Evolutionary conservation across 331 rosid genomes (phyloP).

Genomic region (Arachis monticola): DNA sequence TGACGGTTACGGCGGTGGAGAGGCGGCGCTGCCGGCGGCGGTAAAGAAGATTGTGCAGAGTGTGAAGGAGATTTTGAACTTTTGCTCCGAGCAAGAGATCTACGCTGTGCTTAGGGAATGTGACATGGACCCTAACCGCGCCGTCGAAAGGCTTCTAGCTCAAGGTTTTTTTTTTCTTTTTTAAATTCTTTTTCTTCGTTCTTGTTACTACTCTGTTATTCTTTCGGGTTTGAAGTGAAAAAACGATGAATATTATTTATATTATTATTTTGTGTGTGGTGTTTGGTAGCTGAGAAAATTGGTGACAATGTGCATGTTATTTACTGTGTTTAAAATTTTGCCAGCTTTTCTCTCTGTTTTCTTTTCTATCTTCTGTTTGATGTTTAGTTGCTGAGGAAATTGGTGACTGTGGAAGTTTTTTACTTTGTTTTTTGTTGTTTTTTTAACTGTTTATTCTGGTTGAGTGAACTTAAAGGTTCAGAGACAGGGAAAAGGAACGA

Average conservation of each 20-base stretch:
- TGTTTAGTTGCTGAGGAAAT: constrained; percentile 8
- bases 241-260: neutral
- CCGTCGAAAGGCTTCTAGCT: constrained; percentile 49
- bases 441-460: neutral
- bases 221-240: neutral
- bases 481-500: neutral
- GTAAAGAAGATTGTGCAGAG: constrained; percentile 33
- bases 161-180: constrained; percentile 41
- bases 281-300: neutral
- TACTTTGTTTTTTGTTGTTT: neutral
- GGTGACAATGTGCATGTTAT: constrained; percentile 9
- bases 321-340: neutral
- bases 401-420: constrained; percentile 9
- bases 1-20: constrained; percentile 9
- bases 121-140: constrained; percentile 52
- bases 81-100: constrained; percentile 45
- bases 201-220: neutral
- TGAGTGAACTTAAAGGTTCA: constrained; percentile 5
- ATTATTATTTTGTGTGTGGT: neutral
- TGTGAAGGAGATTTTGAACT: constrained; percentile 47
- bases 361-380: neutral
- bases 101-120: constrained; percentile 41
- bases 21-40: constrained; percentile 6
- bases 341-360: neutral
- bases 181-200: neutral